Conservation (phyloP, 1,284 basidiomycete genomes). For the Cutaneotrichosporon sp. region DNA sequence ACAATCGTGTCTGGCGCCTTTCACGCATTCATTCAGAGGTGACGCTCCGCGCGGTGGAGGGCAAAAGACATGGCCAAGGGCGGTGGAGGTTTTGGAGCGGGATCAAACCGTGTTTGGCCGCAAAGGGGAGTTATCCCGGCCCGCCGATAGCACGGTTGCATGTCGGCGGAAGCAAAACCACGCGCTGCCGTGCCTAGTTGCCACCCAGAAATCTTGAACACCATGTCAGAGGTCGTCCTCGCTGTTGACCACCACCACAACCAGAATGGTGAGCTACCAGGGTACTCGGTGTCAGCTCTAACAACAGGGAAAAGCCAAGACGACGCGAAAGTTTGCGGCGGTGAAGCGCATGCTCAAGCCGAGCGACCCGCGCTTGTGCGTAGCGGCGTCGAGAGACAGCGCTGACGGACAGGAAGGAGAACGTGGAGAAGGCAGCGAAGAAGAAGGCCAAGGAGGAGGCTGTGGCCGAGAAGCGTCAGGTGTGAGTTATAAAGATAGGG, state of each 20-base stretch:
- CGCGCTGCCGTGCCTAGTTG: neutral
- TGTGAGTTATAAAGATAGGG: neutral
- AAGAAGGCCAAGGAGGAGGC: slow-evolving; percentile 49
- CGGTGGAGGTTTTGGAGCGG: too few species aligned
- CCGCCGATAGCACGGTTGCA: too few species aligned
- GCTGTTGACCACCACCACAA: neutral
- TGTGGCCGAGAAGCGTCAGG: slow-evolving; percentile 45
- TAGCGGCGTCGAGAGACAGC: slow-evolving; percentile 13
- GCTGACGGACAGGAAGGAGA: slow-evolving; percentile 48
- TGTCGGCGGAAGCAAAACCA: slow-evolving; percentile 1
- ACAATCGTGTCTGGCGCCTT: neutral
- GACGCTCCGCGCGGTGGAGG: too few species aligned
- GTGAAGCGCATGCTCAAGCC: slow-evolving; percentile 96
- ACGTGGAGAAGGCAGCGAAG: slow-evolving; percentile 51
- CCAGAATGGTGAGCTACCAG: neutral
- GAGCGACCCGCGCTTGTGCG: slow-evolving; percentile 86
- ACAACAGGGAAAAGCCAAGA: slow-evolving; percentile 83
- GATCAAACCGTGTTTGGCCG: neutral
- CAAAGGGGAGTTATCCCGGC: neutral
- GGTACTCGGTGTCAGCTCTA: neutral
- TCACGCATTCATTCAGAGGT: too few species aligned
- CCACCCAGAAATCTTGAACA: slow-evolving; percentile 9
- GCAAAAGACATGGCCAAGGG: neutral
- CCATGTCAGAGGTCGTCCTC: neutral
- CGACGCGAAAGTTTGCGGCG: slow-evolving; percentile 88